phyloP scores from a whole-genome alignment of 2,329 filamentous ascomycete genomes.

The Fusarium dlaminii region DNA sequence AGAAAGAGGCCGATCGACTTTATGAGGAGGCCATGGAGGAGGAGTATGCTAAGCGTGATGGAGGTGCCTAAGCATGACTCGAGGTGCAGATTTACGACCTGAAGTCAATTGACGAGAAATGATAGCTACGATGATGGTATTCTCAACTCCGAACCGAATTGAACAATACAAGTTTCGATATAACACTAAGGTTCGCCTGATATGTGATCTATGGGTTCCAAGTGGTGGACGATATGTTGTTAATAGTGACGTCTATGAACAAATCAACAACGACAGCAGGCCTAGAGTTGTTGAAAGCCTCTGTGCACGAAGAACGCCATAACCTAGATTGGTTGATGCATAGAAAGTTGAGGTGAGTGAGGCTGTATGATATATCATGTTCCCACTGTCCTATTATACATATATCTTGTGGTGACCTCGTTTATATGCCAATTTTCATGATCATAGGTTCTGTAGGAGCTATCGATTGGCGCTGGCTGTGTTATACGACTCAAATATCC shows the following conservation, averaged over 20 bases:
- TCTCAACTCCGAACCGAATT: background rate
- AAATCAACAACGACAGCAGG: background rate
- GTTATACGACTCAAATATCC: too few relatives aligned
- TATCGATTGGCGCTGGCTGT: background rate
- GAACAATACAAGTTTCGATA: background rate
- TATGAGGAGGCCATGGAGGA: constrained; percentile 66
- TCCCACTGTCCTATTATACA: background rate
- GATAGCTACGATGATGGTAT: background rate
- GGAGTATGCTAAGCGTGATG: constrained; percentile 65
- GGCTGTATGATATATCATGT: background rate
- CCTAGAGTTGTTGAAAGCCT: background rate
- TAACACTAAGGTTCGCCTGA: background rate
- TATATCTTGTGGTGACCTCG: background rate
- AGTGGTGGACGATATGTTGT: background rate
- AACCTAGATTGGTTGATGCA: background rate
- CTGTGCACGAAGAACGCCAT: background rate
- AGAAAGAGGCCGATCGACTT: constrained; percentile 58
- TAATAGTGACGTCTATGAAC: background rate
- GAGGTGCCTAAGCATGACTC: constrained; percentile 51
- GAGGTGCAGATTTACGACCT: background rate
- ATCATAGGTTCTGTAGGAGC: background rate
- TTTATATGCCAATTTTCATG: background rate
- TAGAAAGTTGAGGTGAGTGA: background rate
- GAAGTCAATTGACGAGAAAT: background rate
- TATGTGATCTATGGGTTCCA: background rate